Base-by-base conservation (phyloP, 2,329 filamentous ascomycete species). In the Epichloe elymi region DNA sequence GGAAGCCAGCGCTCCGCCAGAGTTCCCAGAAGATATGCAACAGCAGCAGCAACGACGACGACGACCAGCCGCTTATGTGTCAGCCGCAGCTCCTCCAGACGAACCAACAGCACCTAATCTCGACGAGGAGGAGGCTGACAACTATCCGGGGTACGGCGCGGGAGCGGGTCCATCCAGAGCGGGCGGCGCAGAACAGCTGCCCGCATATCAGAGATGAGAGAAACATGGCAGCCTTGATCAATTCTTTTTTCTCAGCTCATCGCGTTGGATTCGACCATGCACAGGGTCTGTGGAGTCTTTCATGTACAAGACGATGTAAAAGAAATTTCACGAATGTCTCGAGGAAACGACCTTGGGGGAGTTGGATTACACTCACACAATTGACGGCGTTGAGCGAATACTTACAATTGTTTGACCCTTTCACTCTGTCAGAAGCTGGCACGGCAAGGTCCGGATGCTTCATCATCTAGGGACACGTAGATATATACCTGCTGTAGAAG, bases 1-100 rank as follows among this genome's bases (percentile, higher is more conserved):
- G 48, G 76, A 85, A 59, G 79, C 78, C 7, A 85, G 82, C 62
- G 78, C 79, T 8, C 83, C 83, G 4, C 75, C 75, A 3, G 72
- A 75, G 11, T 75, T 80, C 43, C 75, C 76, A 0, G 72, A 75
- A 5, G 78, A 81, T 55, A 72, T 71, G 53, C 70, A 74, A 59
- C 64, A 30, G 0, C 26, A 30, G 26, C 26, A 30, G 26, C 26
- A 1, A 30, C 26, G 26, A 30, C 26, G 26, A 30, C 26, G 26
- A 30, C 26, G 33, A 63, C 61, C 40, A 59, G 59, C 10, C 63
- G 39, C 60, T 33, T 57, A 60, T 4, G 55, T 64, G 3, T 64
- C 63, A 7, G 62, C 62, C 3, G 57, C 64, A 38, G 61, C 63
- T 12, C 23, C 48, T 11, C 52, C 52, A 11, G 17, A 51, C 4